Conservation (phyloP, 2,329 filamentous ascomycete species). For the Neoascochyta sp. region DNA sequence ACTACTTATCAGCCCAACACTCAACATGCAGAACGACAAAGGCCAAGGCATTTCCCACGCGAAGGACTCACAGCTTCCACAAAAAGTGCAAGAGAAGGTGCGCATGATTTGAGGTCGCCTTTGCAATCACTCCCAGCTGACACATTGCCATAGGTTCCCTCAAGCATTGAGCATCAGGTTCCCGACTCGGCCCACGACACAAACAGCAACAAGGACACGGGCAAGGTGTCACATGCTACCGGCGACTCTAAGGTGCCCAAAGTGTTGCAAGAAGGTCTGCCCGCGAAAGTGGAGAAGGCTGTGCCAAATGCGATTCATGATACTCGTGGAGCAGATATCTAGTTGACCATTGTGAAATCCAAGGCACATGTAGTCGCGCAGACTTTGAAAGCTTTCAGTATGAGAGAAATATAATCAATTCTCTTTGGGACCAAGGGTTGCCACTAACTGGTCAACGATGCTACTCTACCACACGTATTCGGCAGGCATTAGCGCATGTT, state of each 20-base stretch:
- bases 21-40: conserved; percentile 6
- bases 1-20: no score
- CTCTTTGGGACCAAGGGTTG: no score
- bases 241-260: conserved; percentile 5
- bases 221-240: conserved; percentile 7
- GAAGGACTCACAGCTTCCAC: conserved; percentile 4
- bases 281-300: conserved; percentile 3
- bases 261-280: conserved; percentile 4
- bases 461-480: no score
- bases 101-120: not conserved
- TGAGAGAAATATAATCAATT: no score
- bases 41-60: conserved; percentile 7
- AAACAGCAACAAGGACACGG: conserved; percentile 6
- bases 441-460: no score
- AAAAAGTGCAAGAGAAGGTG: conserved; percentile 7
- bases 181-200: conserved; percentile 6
- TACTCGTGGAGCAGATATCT: conserved; percentile 3
- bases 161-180: conserved; percentile 5
- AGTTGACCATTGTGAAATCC: not conserved
- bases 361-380: no score
- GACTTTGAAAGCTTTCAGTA: no score
- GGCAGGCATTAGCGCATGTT: no score
- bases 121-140: not conserved
- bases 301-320: conserved; percentile 4
- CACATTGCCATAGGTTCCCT: not conserved